Evolutionary conservation across 495 filamentous ascomycete genomes (phyloP).

Genomic region (Penicillium silybi): DNA sequence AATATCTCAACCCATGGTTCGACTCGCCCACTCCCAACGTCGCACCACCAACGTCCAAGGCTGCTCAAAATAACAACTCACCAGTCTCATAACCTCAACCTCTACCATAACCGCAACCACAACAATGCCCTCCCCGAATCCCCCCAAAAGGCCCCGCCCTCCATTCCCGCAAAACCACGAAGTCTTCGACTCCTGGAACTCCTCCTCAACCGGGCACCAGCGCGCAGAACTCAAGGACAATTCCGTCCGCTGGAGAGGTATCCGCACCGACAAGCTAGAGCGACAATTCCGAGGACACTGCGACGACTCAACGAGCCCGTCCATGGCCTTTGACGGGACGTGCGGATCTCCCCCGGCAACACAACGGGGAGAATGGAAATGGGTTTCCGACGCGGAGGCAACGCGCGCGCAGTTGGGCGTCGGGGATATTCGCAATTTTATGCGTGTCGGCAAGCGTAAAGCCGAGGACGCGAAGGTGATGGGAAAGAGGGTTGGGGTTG

Average conservation of each 20-base stretch:
- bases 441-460: slow-evolving; percentile 29
- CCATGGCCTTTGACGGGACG: slow-evolving; percentile 19
- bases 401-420: slow-evolving; percentile 21
- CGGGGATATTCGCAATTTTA: slow-evolving; percentile 38
- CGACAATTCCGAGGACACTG: slow-evolving; percentile 55
- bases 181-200: slow-evolving; percentile 78
- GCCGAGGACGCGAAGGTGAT: slow-evolving; percentile 15
- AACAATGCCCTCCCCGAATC: slow-evolving; percentile 1
- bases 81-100: too few relatives aligned
- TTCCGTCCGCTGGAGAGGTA: slow-evolving; percentile 67
- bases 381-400: slow-evolving; percentile 14
- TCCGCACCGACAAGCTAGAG: slow-evolving; percentile 60
- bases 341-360: background rate
- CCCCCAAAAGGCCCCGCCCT: background rate
- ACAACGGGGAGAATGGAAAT: slow-evolving; percentile 11
- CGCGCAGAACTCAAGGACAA: slow-evolving; percentile 54
- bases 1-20: slow-evolving; percentile 7
- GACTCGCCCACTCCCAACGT: background rate
- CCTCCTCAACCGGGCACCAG: slow-evolving; percentile 77
- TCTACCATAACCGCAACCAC: background rate
- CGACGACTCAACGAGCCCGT: background rate
- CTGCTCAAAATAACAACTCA: too few relatives aligned
- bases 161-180: slow-evolving; percentile 34
- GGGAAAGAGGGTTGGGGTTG: background rate
- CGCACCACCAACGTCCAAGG: background rate